Percentiles rank a stretch among this genome's conserved stretches.
phyloP scores from a whole-genome alignment of 1,284 basidiomycete species.

The Papiliotrema terrestris region DNA sequence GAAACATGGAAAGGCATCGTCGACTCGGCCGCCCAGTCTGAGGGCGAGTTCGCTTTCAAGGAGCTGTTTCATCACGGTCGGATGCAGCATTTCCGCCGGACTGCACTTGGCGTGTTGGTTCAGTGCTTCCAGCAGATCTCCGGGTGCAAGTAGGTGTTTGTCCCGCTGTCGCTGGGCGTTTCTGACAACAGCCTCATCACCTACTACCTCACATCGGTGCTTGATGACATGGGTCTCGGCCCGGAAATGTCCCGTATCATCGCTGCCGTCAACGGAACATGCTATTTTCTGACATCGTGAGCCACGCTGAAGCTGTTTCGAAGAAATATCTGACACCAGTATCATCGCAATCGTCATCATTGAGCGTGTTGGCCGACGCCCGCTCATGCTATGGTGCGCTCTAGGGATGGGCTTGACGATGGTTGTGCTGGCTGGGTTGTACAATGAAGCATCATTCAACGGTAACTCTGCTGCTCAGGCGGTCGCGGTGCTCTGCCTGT shows the following conservation, averaged over 20 bases:
- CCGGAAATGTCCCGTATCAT: constrained; percentile 33
- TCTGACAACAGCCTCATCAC: constrained; percentile 30
- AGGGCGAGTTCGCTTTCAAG: constrained; percentile 16
- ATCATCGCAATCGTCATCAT: constrained; percentile 36
- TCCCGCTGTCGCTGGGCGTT: background rate
- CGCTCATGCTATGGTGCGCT: constrained; percentile 38
- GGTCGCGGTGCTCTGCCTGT: constrained; percentile 45
- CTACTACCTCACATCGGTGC: constrained; percentile 35
- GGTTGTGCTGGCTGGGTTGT: constrained; percentile 39
- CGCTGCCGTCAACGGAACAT: constrained; percentile 39
- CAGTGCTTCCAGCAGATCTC: constrained; percentile 51
- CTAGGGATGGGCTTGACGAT: constrained; percentile 27
- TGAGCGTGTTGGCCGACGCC: constrained; percentile 36
- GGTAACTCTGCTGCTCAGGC: constrained; percentile 38
- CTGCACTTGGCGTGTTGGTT: constrained; percentile 42
- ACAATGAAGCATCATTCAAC: constrained; percentile 14
- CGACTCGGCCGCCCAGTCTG: constrained; percentile 23
- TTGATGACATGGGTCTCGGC: constrained; percentile 36
- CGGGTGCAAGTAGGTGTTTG: constrained; percentile 31
- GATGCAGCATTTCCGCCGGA: constrained; percentile 50
- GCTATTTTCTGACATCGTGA: constrained; percentile 47
- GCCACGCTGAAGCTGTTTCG: constrained; percentile 13
- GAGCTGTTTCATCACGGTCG: constrained; percentile 43
- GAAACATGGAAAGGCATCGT: constrained; percentile 31
- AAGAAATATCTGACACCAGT: constrained; percentile 3